Base-by-base conservation (phyloP, 805 yeast genomes). In the Metschnikowia sp. region DNA sequence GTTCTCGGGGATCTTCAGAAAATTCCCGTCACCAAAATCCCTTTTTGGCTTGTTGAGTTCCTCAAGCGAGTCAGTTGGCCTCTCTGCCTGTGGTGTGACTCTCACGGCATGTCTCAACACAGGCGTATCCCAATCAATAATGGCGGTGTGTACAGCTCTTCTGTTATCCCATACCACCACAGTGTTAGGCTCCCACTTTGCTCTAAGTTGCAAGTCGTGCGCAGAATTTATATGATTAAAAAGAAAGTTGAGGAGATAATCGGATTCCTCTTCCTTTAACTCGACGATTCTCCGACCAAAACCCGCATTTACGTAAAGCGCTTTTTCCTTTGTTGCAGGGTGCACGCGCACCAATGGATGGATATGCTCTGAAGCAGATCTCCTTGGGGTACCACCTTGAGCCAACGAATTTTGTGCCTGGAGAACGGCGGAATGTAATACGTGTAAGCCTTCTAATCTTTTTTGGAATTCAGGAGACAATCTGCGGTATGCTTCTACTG, bases 161-260 rank as follows among this genome's bases (percentile, higher is more conserved):
- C 69, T 55, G 55, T 68, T 68, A 37, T 68, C 70, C 71, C 71
- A 68, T 26, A 65, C 58, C 8, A 64, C 70, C 9, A 68, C 68
- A 8, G 71, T 58, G 45, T 63, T 61, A 31, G 68, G 69, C 45
- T 63, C 67, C 71, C 72, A 68, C 42, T 51, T 55, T 8, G 68
- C 69, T 44, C 71, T 55, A 50, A 67, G 60, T 46, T 67, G 71
- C 47, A 67, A 62, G 48, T 67, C 71, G 39, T 63, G 69, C 1
- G 69, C 51, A 15, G 45, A 50, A 44, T 67, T 70, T 30, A 67
- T 61, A 49, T 65, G 71, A 34, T 53, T 51, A 50, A 56, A 64
- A 48, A 68, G 59, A 50, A 65, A 68, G 19, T 55, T 52, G 40
- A 68, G 55, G 41, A 68, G 58, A 40, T 53, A 56, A 28, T 56